Evolutionary conservation across 306 rosid species (phyloP), one percentile per base, ranked within the genome.

Genomic region (Cicer chorassanicum): DNA sequence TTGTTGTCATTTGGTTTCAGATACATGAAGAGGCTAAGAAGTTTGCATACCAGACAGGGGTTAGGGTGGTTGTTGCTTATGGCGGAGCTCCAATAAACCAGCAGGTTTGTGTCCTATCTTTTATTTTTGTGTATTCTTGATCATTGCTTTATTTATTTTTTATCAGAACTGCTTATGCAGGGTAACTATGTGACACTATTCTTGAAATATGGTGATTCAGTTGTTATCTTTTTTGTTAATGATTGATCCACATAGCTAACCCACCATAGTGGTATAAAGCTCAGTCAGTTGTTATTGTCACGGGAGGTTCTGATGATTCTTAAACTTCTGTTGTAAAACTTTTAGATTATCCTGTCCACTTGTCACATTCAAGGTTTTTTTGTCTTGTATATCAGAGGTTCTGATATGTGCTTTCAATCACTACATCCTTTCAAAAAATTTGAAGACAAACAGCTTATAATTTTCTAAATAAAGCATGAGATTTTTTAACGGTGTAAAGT

Each of bases 61-160:
- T 90, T n/a, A 87, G 94, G 74, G 98, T 89, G 65, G 98, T 92
- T 48, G 98, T 92, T 86, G 96, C 90, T 66, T 92, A 92, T 70
- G 97, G 97, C 50, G 98, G 98, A 73, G 92, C 96, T 65, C 96
- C 98, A 65, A 87, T 92, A 76, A 84, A 84, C 86, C 94, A 86
- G 70, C 96, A 90, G 96, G 96, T 92, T 78, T 73, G 3, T 51
- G 36, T 48, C 36, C 73, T 29, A 41, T 50, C 15, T 62, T 81
- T 39, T 19, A 16, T 18, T 24, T 78, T 48, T 53, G 24, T n/a
- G 14, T 43, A 34, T 12, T 36, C 42, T 18, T 19, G 12, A 8
- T 16, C 48, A 39, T 8, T 61, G 0, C 54, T 18, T 73, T 18
- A 64, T 42, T 4, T 51, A 61, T 62, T 50, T 24, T 16, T 7